Percentiles rank a stretch among this genome's conserved stretches.
phyloP scores from a whole-genome alignment of 306 rosid genomes.

The Trifolium fragiferum region DNA sequence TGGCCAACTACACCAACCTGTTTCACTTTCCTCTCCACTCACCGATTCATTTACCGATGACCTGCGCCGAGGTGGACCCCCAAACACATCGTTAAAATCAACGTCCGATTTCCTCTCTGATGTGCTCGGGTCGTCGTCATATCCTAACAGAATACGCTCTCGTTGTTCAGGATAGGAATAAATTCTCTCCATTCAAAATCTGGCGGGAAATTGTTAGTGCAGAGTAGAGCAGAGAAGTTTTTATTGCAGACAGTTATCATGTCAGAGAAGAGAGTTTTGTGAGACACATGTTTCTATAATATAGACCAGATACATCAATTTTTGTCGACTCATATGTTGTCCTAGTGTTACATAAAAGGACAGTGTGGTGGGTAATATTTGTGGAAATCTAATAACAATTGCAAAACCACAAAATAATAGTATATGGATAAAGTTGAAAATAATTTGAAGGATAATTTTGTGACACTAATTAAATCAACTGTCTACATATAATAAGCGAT shows the following conservation, averaged over 20 bases:
- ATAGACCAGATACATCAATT: too few relatives aligned
- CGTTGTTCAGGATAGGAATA: conserved; percentile 43
- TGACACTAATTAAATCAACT: not conserved
- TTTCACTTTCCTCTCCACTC: conserved; percentile 37
- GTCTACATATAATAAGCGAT: not conserved
- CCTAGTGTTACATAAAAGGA: not conserved
- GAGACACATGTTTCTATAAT: too few relatives aligned
- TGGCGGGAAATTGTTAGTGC: conserved; percentile 48
- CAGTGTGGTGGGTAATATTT: not conserved
- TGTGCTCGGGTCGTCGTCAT: conserved; percentile 38
- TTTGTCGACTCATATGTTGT: too few relatives aligned
- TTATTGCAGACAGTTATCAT: not conserved
- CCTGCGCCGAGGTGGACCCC: conserved; percentile 82
- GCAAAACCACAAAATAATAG: conserved; percentile 62
- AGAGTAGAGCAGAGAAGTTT: not conserved
- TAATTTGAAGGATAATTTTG: not conserved
- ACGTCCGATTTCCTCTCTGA: conserved; percentile 57
- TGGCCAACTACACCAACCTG: conserved; percentile 43
- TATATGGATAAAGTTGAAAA: conserved; percentile 49
- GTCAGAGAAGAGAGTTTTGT: not conserved
- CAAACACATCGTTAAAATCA: conserved; percentile 86
- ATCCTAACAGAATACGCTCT: conserved; percentile 64
- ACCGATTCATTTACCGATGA: conserved; percentile 54
- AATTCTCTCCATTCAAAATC: conserved; percentile 59
- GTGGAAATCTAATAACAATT: conserved; percentile 30